Evolutionary conservation across 2,329 filamentous ascomycete species (phyloP).

Genomic region (Elsinoe arachidis): DNA sequence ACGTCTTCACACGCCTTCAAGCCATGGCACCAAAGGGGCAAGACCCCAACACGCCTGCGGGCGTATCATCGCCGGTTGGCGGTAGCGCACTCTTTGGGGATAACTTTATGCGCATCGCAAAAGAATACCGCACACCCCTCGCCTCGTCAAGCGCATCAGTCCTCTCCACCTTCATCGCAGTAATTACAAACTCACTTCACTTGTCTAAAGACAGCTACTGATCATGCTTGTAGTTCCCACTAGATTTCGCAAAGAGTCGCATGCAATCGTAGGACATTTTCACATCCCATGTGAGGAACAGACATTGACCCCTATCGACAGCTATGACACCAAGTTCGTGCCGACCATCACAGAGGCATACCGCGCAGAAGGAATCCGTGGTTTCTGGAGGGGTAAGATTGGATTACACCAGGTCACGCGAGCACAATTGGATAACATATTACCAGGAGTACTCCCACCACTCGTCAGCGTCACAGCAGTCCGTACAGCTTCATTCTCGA

Average conservation of each 20-base stretch:
- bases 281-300: not conserved
- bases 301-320: conserved; percentile 14
- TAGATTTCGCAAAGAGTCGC: conserved; percentile 83
- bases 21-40: conserved; percentile 11
- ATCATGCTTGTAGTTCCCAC: conserved; percentile 50
- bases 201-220: not conserved
- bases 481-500: conserved; percentile 68
- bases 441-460: conserved; percentile 64
- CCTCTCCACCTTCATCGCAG: conserved; percentile 66
- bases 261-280: conserved; percentile 57
- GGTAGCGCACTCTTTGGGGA: not conserved
- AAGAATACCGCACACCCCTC: conserved; percentile 72
- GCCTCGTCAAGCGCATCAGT: conserved; percentile 69
- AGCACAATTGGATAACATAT: not conserved
- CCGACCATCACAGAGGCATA: conserved; percentile 67
- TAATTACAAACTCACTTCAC: conserved; percentile 26
- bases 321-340: conserved; percentile 53
- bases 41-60: not conserved
- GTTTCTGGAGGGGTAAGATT: conserved; percentile 45
- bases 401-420: not conserved
- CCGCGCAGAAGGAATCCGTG: conserved; percentile 41
- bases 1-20: conserved; percentile 5
- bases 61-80: not conserved
- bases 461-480: conserved; percentile 70
- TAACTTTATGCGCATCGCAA: conserved; percentile 50